Base-by-base conservation (phyloP, 2,329 filamentous ascomycete genomes). In the Alternaria dauci region DNA sequence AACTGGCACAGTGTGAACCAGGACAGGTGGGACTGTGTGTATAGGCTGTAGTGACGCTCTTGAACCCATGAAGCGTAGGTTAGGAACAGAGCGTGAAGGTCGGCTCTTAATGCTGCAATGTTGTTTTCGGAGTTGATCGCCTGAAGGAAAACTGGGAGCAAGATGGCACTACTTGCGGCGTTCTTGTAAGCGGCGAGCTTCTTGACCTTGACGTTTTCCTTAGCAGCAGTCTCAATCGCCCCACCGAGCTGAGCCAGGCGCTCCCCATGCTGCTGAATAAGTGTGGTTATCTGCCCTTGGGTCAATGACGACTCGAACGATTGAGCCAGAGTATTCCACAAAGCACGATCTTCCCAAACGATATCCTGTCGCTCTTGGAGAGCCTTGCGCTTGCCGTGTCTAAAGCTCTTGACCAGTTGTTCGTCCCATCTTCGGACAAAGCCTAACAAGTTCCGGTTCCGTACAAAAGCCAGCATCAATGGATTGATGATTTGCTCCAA, bases 391-490 rank as follows among this genome's bases (percentile, higher is more conserved):
- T 60, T 62, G 26, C 64, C 53, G 30, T 62, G 44, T 28, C 59
- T 61, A 43, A 65, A 59, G 50, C 60, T 67, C 28, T 61, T 66
- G 30, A 65, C 62, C 0, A 79, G 67, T 44, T 79, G 76, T 8
- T 65, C 56, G 48, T 78, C 71, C 76, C 77, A 79, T 52, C 65
- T 64, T n/a, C 60, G 63, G 25, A 79, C 50, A 59, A 78, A 79
- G 8, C 75, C 76, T 7, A 73, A 54, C 6, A 79, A 56, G 51
- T 78, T 72, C 11, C 77, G 65, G 47, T 75, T 77, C 9, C 71
- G 68, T 9, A 75, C 70, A 52, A 75, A 79, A 2, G 76, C 72
- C 26, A 67, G 69, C 62, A 79, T 70, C 23, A 78, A 56, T 1
- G 77, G 76, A 18, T 74, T 55, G 23, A 78, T 55, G 8, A 78